Evolutionary conservation across 176 grass and related monocot genomes (phyloP).

Genomic region (Triticum monococcum): DNA sequence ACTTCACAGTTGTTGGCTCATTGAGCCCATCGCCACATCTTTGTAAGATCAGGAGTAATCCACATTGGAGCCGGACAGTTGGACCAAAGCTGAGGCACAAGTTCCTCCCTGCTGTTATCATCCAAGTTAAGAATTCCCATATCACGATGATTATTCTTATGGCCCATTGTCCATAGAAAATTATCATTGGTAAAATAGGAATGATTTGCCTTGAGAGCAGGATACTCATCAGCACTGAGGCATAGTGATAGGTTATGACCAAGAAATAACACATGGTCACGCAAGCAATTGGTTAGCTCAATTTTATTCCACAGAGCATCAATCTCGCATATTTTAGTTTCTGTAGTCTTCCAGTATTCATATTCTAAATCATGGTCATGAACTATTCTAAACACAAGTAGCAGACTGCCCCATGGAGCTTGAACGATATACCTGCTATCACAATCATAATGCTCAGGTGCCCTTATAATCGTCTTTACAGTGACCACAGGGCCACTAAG

Average conservation of each 20-base stretch:
- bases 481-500: neutral
- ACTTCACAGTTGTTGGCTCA: neutral
- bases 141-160: neutral
- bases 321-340: neutral
- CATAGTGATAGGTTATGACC: neutral
- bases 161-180: neutral
- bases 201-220: neutral
- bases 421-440: neutral
- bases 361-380: neutral
- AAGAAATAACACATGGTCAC: neutral
- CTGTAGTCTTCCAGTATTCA: neutral
- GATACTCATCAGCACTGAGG: neutral
- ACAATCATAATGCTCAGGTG: neutral
- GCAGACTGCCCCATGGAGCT: neutral
- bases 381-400: neutral
- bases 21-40: neutral
- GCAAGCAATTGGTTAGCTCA: neutral
- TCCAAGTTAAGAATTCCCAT: neutral
- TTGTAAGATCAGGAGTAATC: neutral
- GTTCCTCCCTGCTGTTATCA: neutral
- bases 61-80: neutral
- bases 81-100: neutral
- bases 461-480: neutral
- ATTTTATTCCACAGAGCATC: neutral
- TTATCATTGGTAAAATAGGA: neutral